Evolutionary conservation across 495 filamentous ascomycete genomes (phyloP).

Genomic region (Tuber borchii): DNA sequence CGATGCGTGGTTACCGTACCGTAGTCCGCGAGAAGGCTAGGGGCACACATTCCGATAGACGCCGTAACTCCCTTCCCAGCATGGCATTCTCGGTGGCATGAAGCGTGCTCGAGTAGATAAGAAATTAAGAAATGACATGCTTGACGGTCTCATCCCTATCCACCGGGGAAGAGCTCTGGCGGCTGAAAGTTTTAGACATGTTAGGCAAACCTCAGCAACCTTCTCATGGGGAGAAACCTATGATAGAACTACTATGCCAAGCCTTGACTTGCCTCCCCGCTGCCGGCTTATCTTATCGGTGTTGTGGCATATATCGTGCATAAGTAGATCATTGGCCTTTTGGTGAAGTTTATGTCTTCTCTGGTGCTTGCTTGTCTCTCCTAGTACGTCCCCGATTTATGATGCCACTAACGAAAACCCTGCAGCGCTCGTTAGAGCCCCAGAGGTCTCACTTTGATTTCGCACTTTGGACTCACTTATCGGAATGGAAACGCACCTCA

Average conservation of each 20-base stretch:
- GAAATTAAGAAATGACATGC: neutral
- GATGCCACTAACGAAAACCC: conserved; percentile 2
- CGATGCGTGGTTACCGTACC: neutral
- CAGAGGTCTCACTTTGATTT: neutral
- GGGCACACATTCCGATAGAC: neutral
- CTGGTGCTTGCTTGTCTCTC: neutral
- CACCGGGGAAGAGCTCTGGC: neutral
- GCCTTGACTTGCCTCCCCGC: neutral
- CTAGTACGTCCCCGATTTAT: neutral
- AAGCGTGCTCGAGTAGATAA: neutral
- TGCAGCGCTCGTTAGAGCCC: neutral
- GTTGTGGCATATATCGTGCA: neutral
- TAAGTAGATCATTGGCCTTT: neutral
- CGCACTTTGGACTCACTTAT: conserved; percentile 15
- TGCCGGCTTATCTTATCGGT: neutral
- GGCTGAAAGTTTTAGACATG: neutral
- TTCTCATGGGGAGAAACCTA: conserved; percentile 8
- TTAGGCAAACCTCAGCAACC: conserved; percentile 1
- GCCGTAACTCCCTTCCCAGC: neutral
- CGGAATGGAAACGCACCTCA: conserved; percentile 1
- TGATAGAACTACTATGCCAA: conserved; percentile 7
- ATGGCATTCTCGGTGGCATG: neutral
- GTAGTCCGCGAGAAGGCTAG: neutral
- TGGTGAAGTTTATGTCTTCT: conserved; percentile 3
- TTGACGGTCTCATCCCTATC: neutral